phyloP scores from a whole-genome alignment of 768 basidiomycete species.

The Zangia roseola region DNA sequence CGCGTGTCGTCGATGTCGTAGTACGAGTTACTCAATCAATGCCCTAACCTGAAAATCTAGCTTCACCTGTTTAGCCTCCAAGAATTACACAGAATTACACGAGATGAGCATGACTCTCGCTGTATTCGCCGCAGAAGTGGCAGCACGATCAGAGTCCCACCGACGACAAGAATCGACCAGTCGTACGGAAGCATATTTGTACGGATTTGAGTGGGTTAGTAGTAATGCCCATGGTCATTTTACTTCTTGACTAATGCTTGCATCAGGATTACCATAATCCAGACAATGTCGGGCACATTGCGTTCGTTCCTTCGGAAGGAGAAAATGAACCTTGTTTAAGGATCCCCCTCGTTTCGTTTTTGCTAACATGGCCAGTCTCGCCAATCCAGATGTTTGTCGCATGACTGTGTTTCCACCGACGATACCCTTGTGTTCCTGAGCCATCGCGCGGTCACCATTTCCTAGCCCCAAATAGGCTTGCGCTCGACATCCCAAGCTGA shows the following conservation, averaged over 20 bases:
- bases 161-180: conserved; percentile 58
- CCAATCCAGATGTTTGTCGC: conserved; percentile 63
- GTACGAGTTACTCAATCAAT: conserved; percentile 33
- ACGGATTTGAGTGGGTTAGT: conserved; percentile 84
- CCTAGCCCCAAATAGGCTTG: no score
- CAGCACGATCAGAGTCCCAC: conserved; percentile 69
- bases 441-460: no score
- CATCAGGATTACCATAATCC: conserved; percentile 56
- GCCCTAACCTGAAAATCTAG: conserved; percentile 10
- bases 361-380: background rate
- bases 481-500: no score
- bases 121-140: conserved; percentile 22
- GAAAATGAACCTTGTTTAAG: conserved; percentile 53
- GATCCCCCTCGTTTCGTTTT: conserved; percentile 10
- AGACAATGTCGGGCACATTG: conserved; percentile 50
- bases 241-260: conserved; percentile 8
- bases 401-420: no score
- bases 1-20: background rate
- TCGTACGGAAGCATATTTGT: conserved; percentile 76
- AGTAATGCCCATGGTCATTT: background rate
- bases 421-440: no score
- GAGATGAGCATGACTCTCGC: conserved; percentile 32
- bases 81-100: conserved; percentile 17
- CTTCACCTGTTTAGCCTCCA: conserved; percentile 4
- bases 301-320: conserved; percentile 78